These are phyloP conservation scores for Trichosporon ovoides DNA, from an alignment of 1,284 basidiomycete species.

Conservation along the genomic window DNA sequence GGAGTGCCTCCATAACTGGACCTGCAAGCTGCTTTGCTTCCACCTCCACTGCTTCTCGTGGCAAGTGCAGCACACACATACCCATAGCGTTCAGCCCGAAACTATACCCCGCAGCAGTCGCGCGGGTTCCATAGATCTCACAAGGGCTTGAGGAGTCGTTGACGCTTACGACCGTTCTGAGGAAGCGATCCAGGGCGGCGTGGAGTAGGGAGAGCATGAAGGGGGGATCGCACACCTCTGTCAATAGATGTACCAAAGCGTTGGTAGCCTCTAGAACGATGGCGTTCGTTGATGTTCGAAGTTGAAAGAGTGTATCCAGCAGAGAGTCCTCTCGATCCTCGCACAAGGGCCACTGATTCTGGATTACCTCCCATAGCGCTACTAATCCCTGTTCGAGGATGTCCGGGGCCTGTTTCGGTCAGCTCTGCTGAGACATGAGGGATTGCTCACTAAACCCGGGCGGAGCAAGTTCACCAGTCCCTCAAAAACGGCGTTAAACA, in stretches of 20 bases:
- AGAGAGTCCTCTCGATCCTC: slow-evolving; percentile 35
- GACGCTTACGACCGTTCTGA: slow-evolving; percentile 13
- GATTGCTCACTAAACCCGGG: not conserved
- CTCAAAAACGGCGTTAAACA: slow-evolving; percentile 34
- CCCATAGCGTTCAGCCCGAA: slow-evolving; percentile 40
- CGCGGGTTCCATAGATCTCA: slow-evolving; percentile 7
- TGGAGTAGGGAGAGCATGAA: slow-evolving; percentile 32
- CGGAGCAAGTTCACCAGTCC: slow-evolving; percentile 22
- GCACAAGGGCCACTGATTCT: slow-evolving; percentile 41
- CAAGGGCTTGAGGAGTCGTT: not conserved
- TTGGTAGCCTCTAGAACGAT: slow-evolving; percentile 42
- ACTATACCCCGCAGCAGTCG: slow-evolving; percentile 27
- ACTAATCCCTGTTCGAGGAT: slow-evolving; percentile 38
- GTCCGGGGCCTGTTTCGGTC: slow-evolving; percentile 24
- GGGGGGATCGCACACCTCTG: slow-evolving; percentile 36
- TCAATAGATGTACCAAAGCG: slow-evolving; percentile 36
- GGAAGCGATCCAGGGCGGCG: slow-evolving; percentile 28
- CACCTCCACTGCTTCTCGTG: slow-evolving; percentile 30
- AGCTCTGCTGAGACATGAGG: not conserved
- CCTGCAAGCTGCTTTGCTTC: slow-evolving; percentile 29
- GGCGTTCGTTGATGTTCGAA: slow-evolving; percentile 25
- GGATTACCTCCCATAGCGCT: slow-evolving; percentile 41
- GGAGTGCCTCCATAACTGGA: slow-evolving; percentile 25
- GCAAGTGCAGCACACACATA: slow-evolving; percentile 37
- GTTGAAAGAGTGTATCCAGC: slow-evolving; percentile 33